Evolutionary conservation across 768 basidiomycete species (phyloP).

Genomic region (Punctularia strigosozonata): DNA sequence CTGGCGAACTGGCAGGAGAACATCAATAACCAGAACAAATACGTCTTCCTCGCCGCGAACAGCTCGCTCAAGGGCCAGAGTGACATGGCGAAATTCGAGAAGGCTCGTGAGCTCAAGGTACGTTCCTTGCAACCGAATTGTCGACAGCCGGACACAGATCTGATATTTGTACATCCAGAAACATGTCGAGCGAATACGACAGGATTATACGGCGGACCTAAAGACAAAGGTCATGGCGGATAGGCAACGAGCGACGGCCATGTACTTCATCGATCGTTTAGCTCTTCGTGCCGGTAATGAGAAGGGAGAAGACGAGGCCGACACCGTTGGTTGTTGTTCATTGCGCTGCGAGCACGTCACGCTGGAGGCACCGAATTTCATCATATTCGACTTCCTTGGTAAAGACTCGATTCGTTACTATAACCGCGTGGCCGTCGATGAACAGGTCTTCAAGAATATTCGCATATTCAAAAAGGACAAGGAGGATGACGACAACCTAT

Average conservation of each 20-base stretch:
- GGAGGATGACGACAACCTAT: conserved; percentile 75
- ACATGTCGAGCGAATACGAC: conserved; percentile 83
- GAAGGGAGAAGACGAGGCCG: conserved; percentile 98
- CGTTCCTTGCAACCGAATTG: conserved; percentile 4
- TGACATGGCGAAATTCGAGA: conserved; percentile 97
- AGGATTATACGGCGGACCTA: conserved; percentile 77
- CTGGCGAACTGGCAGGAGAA: conserved; percentile 99
- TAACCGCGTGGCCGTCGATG: conserved; percentile 80
- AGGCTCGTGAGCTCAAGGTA: conserved; percentile 93
- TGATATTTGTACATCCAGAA: conserved; percentile 39
- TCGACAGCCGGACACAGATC: no score
- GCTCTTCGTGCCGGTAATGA: conserved; percentile 99
- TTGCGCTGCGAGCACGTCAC: conserved; percentile 96
- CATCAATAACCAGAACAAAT: conserved; percentile 90
- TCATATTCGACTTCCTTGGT: conserved; percentile 95
- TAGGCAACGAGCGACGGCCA: conserved; percentile 94
- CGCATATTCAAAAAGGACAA: conserved; percentile 95
- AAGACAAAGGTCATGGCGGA: conserved; percentile 89
- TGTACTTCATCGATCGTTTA: conserved; percentile 97
- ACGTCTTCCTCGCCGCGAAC: conserved; percentile 96
- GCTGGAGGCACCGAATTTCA: conserved; percentile 72
- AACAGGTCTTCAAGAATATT: conserved; percentile 96
- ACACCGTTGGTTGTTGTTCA: conserved; percentile 98
- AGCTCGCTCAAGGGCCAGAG: conserved; percentile 97
- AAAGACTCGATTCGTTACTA: conserved; percentile 99